Percentiles rank a stretch among this genome's conserved stretches.
These are phyloP conservation scores for Yamadazyma siamensis DNA, from an alignment of 1,139 yeast genomes.

Conservation along the genomic window DNA sequence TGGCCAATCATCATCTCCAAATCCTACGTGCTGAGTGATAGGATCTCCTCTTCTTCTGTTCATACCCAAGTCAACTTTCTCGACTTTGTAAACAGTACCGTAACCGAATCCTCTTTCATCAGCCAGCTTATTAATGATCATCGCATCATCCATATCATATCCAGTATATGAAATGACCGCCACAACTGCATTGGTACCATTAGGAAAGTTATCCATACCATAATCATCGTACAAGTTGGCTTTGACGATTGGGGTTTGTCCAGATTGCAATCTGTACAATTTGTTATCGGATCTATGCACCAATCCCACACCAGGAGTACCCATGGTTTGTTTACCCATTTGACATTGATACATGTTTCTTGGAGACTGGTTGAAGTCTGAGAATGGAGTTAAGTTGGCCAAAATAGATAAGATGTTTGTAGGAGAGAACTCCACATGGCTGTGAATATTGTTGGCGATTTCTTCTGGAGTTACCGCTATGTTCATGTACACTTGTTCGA, in stretches of 20 bases:
- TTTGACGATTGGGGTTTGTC: slow-evolving; percentile 96
- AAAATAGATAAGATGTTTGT: slow-evolving; percentile 90
- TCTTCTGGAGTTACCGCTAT: slow-evolving; percentile 94
- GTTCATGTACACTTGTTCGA: slow-evolving; percentile 96
- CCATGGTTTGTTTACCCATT: slow-evolving; percentile 99
- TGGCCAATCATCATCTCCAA: slow-evolving; percentile 92
- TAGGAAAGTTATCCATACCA: slow-evolving; percentile 98
- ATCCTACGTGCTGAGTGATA: slow-evolving; percentile 90
- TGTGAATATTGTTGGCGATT: slow-evolving; percentile 74
- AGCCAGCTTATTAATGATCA: slow-evolving; percentile 95
- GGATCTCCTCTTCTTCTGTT: slow-evolving; percentile 92
- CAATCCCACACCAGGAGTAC: slow-evolving; percentile 97
- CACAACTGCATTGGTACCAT: slow-evolving; percentile 97
- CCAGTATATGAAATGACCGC: slow-evolving; percentile 99
- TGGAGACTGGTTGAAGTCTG: slow-evolving; percentile 98
- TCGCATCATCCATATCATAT: slow-evolving; percentile 99
- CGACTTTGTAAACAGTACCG: slow-evolving; percentile 94
- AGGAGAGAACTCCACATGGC: slow-evolving; percentile 93
- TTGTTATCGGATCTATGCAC: slow-evolving; percentile 93
- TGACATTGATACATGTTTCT: slow-evolving; percentile 99
- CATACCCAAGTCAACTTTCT: slow-evolving; percentile 77
- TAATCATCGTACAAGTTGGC: slow-evolving; percentile 92
- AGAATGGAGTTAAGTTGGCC: slow-evolving; percentile 95
- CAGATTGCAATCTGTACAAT: slow-evolving; percentile 85
- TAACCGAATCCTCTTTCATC: slow-evolving; percentile 98